These are phyloP conservation scores for Hemisphaericaspora xylofermentans DNA, from an alignment of 1,139 yeast genomes.

Conservation along the genomic window DNA sequence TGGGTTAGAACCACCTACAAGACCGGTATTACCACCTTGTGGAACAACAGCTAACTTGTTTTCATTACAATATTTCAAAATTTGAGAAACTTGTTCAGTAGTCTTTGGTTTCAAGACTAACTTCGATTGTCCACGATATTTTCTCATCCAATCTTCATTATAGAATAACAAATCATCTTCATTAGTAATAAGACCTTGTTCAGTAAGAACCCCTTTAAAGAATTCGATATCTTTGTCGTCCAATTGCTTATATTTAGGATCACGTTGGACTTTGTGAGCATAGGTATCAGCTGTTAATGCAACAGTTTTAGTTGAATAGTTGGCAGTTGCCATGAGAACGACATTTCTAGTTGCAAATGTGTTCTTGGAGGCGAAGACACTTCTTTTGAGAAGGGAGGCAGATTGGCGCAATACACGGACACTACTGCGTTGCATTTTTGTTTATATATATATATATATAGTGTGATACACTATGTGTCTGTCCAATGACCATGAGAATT, in stretches of 20 bases:
- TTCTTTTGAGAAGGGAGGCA: conserved; percentile 1
- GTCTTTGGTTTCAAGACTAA: conserved; percentile 84
- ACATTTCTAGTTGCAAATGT: neutral
- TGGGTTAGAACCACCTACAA: conserved; percentile 94
- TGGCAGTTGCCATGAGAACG: neutral
- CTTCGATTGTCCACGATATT: conserved; percentile 83
- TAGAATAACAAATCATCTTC: conserved; percentile 65
- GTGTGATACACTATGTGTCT: neutral
- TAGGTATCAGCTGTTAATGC: conserved; percentile 66
- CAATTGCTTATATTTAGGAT: conserved; percentile 45
- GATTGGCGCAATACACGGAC: conserved; percentile 1
- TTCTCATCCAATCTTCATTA: conserved; percentile 97
- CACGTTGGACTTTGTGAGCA: conserved; percentile 51
- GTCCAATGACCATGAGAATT: neutral
- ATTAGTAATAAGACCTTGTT: conserved; percentile 50
- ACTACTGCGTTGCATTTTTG: conserved; percentile 2
- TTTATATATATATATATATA: neutral
- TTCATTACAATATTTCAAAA: conserved; percentile 80
- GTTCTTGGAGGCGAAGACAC: neutral
- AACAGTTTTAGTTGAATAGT: conserved; percentile 38
- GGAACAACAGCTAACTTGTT: conserved; percentile 84
- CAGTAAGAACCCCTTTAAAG: conserved; percentile 58
- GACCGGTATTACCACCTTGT: conserved; percentile 96
- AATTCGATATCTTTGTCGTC: conserved; percentile 56
- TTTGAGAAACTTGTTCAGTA: conserved; percentile 73